Evolutionary conservation across 169 alveolate genomes (phyloP).

Genomic region (Plasmodium knowlesi): DNA sequence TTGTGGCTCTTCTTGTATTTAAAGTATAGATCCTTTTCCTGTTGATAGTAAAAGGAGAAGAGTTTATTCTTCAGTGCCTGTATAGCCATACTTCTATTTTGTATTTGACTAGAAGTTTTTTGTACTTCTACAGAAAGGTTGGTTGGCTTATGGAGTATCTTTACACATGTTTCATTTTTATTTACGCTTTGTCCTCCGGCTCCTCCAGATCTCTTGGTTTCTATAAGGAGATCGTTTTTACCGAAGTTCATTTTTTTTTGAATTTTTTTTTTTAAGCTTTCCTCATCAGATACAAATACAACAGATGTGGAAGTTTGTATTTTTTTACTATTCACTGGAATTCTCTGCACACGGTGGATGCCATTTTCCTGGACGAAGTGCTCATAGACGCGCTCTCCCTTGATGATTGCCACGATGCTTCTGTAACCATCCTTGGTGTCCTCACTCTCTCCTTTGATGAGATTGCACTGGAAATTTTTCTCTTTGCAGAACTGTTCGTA

Average conservation of each 20-base stretch:
- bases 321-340: slow-evolving; percentile 90
- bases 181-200: slow-evolving; percentile 97
- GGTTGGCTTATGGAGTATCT: slow-evolving; percentile 93
- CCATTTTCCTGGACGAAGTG: slow-evolving; percentile 81
- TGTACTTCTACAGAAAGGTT: slow-evolving; percentile 86
- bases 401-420: slow-evolving; percentile 80
- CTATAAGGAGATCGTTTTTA: slow-evolving; percentile 88
- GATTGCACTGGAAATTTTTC: slow-evolving; percentile 77
- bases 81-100: slow-evolving; percentile 76
- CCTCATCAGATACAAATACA: slow-evolving; percentile 88
- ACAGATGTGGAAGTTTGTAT: slow-evolving; percentile 92
- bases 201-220: slow-evolving; percentile 94
- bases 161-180: slow-evolving; percentile 93
- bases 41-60: slow-evolving; percentile 35
- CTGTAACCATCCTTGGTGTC: slow-evolving; percentile 78
- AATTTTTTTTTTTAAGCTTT: slow-evolving; percentile 20
- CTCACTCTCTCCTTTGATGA: slow-evolving; percentile 11
- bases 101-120: slow-evolving; percentile 77
- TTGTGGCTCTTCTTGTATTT: slow-evolving; percentile 75
- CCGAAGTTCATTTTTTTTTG: slow-evolving; percentile 23
- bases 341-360: slow-evolving; percentile 92
- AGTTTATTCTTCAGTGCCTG: slow-evolving; percentile 51
- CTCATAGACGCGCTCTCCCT: slow-evolving; percentile 84
- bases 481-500: slow-evolving; percentile 77
- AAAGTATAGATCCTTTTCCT: background rate